Evolutionary conservation across 805 yeast genomes (phyloP), one percentile per base, ranked within the genome.

Genomic region (Torulaspora indica): DNA sequence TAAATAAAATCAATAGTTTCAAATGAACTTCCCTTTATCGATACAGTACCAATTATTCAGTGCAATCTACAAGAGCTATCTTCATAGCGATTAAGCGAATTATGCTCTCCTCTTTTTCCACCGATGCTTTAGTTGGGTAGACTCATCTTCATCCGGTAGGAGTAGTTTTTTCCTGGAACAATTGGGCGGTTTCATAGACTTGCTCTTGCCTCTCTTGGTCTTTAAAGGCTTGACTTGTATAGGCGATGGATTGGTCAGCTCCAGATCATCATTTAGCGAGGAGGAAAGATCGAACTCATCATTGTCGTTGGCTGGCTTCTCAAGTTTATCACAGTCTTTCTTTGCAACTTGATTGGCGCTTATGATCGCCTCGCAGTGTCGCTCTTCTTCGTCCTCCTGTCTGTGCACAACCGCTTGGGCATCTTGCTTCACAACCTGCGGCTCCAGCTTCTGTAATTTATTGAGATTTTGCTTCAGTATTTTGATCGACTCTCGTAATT

Each of bases 1-100:
- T 72, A 10, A 78, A 76, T 15, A 84, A 77, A 52, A 67, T 82
- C 20, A 55, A 57, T 25, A 41, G 22, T 10, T 35, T 38, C n/a
- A 32, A 37, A 17, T 38, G 24, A 30, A 10, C n/a, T 14, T 12
- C 23, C 9, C 8, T 30, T 31, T 3, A 9, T 32, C 24, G 10
- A 15, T 38, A 31, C 29, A 38, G 4, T 29, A 31, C n/a, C 15
- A 22, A 23, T 18, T 14, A 15, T 5, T 38, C 24, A 12, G 31
- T 24, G 3, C 17, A 17, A 20, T 15, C 12, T 35, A 35, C 20
- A 15, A 10, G 29, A 32, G 42, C 42, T 30, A 38, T 31, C 18
- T 24, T 5, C 12, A 20, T 17, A 36, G 15, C 17, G 27, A 36
- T 42, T 17, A 10, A 17, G 25, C 28, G 8, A 15, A n/a, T 14